phyloP scores from a whole-genome alignment of 257 asterid genomes.

The Linderniella brevidens region DNA sequence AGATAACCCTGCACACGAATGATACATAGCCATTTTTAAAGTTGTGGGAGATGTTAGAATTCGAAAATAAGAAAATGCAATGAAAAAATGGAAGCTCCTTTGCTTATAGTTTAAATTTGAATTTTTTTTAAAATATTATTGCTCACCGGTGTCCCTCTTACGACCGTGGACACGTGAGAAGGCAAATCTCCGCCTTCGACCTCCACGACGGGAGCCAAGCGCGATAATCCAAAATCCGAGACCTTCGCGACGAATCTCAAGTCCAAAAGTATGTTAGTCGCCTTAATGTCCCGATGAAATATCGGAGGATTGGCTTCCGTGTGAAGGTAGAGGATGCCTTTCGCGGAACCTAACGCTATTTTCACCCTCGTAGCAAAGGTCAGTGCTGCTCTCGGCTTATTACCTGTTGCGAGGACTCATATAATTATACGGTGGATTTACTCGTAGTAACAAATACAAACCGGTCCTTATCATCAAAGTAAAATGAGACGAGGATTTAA shows the following conservation, averaged over 20 bases:
- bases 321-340: conserved; percentile 90
- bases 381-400: conserved; percentile 35
- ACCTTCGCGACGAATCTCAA: conserved; percentile 61
- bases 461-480: too few species aligned
- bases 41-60: background rate
- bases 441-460: too few species aligned
- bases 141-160: conserved; percentile 94
- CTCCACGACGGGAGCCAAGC: conserved; percentile 77
- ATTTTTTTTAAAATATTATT: background rate
- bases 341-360: conserved; percentile 67
- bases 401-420: conserved; percentile 21
- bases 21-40: background rate
- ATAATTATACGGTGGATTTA: too few species aligned
- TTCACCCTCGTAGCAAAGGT: conserved; percentile 56
- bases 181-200: conserved; percentile 56
- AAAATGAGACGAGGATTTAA: too few species aligned
- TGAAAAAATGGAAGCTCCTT: too few species aligned
- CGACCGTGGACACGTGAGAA: conserved; percentile 78
- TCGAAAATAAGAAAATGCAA: background rate
- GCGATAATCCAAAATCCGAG: conserved; percentile 91
- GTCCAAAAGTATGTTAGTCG: conserved; percentile 83
- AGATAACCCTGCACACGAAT: conserved; percentile 68
- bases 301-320: conserved; percentile 97
- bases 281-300: conserved; percentile 92
- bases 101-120: too few species aligned